Evolutionary conservation across 257 asterid species (phyloP), one percentile per base, ranked within the genome.

Genomic region (Ilex aquifolium): DNA sequence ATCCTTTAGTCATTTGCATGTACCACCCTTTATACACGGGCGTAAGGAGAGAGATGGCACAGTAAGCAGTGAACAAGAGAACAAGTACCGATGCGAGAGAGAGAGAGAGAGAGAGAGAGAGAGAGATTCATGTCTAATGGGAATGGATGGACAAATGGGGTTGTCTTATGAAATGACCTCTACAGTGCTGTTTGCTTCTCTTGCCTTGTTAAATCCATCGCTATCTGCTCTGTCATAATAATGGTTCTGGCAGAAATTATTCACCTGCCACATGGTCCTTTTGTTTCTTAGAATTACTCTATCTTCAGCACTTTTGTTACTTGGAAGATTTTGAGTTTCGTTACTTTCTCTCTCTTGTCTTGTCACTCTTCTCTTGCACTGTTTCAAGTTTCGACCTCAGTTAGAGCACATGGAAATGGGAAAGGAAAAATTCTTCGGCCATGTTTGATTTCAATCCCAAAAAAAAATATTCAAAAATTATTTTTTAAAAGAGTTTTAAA

Each of bases 131-230:
- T 21, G 27, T 21, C 27, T 46, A 40, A 57, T 76, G n/a, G n/a
- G n/a, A n/a, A n/a, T n/a, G n/a, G n/a, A n/a, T n/a, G 85, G 83
- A 72, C 82, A 76, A 80, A 65, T 76, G 75, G 80, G 78, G 77
- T 74, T 78, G 79, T 82, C 89, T 83, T 82, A 82, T 78, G 92
- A 82, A 71, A 74, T 79, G 81, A 73, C 83, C 54, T 65, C 52
- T 50, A 49, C 70, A 3, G 56, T 55, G 62, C 46, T 61, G 16
- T 62, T 62, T 31, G 42, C 48, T 39, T n/a, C 2, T 16, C 12
- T 27, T 21, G 42, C 54, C 69, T 56, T 59, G 71, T 68, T 64
- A 59, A 73, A 73, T 73, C 71, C 32, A 39, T 31, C 42, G 15
- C 36, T 39, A 64, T 27, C 14, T 31, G 13, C 60, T 42, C 10